Evolutionary conservation across 1,284 basidiomycete species (phyloP).

Genomic region (Vanrija sp.): DNA sequence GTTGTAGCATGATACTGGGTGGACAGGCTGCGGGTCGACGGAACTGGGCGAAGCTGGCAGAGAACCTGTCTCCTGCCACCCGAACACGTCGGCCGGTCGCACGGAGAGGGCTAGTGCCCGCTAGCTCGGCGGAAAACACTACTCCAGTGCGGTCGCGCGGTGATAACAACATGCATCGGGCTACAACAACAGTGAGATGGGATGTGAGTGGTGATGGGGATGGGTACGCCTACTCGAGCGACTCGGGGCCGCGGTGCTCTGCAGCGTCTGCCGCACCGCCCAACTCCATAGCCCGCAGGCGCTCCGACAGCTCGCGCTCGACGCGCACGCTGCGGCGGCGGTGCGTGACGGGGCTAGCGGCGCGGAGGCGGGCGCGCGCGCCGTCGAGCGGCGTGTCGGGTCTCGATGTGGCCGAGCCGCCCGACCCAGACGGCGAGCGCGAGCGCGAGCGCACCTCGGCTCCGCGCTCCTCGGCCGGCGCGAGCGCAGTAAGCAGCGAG

Average conservation of each 20-base stretch:
- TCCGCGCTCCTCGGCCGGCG: background rate
- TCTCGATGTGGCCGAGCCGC: background rate
- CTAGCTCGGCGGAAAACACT: too few species aligned
- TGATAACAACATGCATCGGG: too few species aligned
- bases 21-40: too few species aligned
- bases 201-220: too few species aligned
- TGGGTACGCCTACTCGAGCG: background rate
- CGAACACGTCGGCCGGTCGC: too few species aligned
- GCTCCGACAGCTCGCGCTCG: constrained; percentile 38
- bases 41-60: too few species aligned
- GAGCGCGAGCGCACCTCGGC: background rate
- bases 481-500: background rate
- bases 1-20: too few species aligned
- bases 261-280: background rate
- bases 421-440: background rate
- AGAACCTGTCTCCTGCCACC: too few species aligned
- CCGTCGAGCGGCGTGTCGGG: background rate
- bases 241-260: background rate
- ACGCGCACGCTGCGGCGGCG: constrained; percentile 21
- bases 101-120: too few species aligned
- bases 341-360: background rate
- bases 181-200: background rate
- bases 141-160: too few species aligned
- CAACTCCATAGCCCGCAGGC: constrained; percentile 21
- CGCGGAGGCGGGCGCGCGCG: background rate